Conservation (phyloP, 306 rosid genomes). For the Potentilla sterilis region DNA sequence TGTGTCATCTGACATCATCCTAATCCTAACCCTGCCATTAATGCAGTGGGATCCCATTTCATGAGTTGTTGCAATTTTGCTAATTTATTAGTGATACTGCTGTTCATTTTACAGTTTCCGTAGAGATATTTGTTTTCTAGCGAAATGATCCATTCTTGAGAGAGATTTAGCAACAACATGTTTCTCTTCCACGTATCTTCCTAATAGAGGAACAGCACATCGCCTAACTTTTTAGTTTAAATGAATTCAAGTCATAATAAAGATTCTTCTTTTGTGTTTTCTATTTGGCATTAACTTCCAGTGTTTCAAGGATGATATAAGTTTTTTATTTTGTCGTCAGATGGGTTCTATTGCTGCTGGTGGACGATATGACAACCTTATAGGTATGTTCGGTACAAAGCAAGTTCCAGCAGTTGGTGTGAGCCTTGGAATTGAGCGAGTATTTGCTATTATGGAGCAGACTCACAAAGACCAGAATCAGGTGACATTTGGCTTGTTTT, state of each 20-base stretch:
- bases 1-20: not conserved
- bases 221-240: not conserved
- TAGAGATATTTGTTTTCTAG: not conserved
- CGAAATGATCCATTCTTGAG: not conserved
- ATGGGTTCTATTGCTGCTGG: conserved; percentile 96
- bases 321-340: conserved; percentile 31
- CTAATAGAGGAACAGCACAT: not conserved
- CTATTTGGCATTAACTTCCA: not conserved
- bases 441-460: conserved; percentile 87
- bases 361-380: conserved; percentile 88
- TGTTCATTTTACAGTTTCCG: not conserved
- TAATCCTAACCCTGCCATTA: not conserved
- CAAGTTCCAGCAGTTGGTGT: conserved; percentile 90
- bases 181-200: not conserved
- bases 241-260: not conserved
- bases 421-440: conserved; percentile 97
- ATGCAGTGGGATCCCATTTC: not conserved
- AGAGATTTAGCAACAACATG: not conserved
- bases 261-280: not conserved
- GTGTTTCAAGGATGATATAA: not conserved
- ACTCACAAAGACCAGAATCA: conserved; percentile 62
- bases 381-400: conserved; percentile 90
- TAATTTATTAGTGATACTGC: not conserved
- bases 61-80: too few relatives aligned
- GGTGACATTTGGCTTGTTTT: conserved; percentile 40